A percentile compares a stretch with the other conserved stretches of the same genome.
phyloP scores from a whole-genome alignment of 2,329 filamentous ascomycete species.

The Trichoderma aggressivum region DNA sequence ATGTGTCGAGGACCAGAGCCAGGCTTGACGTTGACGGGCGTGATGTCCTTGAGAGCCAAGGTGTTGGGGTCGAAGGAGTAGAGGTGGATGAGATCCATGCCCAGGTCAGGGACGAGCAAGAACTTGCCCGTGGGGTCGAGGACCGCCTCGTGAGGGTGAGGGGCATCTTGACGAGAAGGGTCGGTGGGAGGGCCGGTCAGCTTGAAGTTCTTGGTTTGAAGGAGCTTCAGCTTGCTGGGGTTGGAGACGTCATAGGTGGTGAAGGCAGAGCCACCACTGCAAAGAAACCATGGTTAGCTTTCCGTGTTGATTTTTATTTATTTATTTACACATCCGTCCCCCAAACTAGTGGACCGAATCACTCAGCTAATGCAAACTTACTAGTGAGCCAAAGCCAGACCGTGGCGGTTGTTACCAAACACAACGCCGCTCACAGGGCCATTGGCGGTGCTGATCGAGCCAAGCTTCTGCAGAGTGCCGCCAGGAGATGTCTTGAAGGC shows the following conservation, averaged over 20 bases:
- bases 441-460: constrained; percentile 32
- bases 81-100: constrained; percentile 57
- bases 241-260: constrained; percentile 44
- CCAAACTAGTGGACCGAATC: neutral
- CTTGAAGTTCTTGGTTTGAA: constrained; percentile 39
- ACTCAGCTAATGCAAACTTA: constrained; percentile 30
- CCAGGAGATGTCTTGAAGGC: constrained; percentile 37
- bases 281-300: neutral
- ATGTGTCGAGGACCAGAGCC: constrained; percentile 65
- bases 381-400: constrained; percentile 46
- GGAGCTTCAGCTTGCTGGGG: constrained; percentile 32
- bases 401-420: constrained; percentile 41
- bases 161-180: constrained; percentile 49
- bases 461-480: constrained; percentile 39
- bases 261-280: constrained; percentile 37
- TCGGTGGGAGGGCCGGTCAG: constrained; percentile 38
- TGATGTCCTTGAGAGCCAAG: constrained; percentile 38
- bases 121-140: constrained; percentile 63
- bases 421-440: constrained; percentile 44
- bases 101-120: constrained; percentile 63
- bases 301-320: neutral
- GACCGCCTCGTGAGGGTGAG: constrained; percentile 63
- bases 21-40: constrained; percentile 41
- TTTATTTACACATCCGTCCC: neutral
- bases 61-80: constrained; percentile 49